Conservation (phyloP, 1,284 basidiomycete genomes). For the Coniferiporia weirii region DNA sequence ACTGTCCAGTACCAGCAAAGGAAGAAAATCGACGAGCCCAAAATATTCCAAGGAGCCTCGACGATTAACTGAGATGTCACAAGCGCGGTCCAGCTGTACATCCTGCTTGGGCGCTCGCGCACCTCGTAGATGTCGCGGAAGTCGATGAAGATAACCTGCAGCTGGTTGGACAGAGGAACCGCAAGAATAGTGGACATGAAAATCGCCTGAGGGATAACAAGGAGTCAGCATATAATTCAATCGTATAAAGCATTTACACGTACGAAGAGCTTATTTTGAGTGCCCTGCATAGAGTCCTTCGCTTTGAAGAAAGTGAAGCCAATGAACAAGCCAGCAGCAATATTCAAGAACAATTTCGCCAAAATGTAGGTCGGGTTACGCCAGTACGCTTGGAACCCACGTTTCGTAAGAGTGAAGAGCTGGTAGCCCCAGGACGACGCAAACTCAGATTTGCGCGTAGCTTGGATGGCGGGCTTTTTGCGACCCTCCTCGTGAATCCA, state of each 20-base stretch:
- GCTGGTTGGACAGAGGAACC: conserved; percentile 42
- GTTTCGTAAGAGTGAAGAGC: conserved; percentile 38
- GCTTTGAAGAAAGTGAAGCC: conserved; percentile 19
- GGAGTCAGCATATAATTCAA: conserved; percentile 37
- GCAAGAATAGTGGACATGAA: conserved; percentile 44
- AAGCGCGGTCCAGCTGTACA: conserved; percentile 18
- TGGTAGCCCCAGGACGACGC: conserved; percentile 46
- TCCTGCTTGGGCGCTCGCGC: conserved; percentile 18
- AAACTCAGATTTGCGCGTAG: conserved; percentile 38
- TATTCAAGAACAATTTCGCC: conserved; percentile 33
- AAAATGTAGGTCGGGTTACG: conserved; percentile 50
- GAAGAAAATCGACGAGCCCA: conserved; percentile 18
- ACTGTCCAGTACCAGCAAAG: conserved; percentile 23
- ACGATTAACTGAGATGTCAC: conserved; percentile 15
- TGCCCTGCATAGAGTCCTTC: conserved; percentile 14
- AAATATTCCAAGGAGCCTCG: conserved; percentile 17
- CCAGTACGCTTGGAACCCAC: conserved; percentile 53
- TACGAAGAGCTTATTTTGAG: conserved; percentile 19
- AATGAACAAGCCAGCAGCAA: conserved; percentile 16
- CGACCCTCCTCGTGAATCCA: conserved; percentile 35
- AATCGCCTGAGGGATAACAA: conserved; percentile 36
- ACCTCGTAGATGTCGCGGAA: conserved; percentile 18
- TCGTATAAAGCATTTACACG: conserved; percentile 23
- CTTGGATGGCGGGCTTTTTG: conserved; percentile 30
- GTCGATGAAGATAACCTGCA: conserved; percentile 42